These are phyloP conservation scores for Ustulina deusta DNA, from an alignment of 2,329 filamentous ascomycete species.

Conservation along the genomic window DNA sequence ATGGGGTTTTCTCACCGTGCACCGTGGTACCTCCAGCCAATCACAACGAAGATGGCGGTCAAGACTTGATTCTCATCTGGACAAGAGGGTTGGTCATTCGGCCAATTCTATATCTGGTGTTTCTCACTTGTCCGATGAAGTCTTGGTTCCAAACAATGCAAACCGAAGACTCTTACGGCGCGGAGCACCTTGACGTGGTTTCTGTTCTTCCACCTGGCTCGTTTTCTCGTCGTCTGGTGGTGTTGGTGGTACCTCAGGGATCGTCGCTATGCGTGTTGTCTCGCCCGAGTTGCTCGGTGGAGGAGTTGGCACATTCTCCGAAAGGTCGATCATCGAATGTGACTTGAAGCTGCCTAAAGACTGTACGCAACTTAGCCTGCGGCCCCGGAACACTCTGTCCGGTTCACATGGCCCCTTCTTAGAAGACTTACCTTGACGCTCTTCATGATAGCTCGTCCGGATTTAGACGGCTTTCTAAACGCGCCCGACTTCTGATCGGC, in stretches of 20 bases:
- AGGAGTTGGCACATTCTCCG: constrained; percentile 46
- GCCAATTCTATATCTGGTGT: constrained; percentile 1
- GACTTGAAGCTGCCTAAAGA: constrained; percentile 51
- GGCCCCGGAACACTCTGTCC: constrained; percentile 3
- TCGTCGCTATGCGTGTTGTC: constrained; percentile 47
- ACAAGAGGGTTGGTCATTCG: not conserved
- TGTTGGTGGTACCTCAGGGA: constrained; percentile 48
- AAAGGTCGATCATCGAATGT: constrained; percentile 44
- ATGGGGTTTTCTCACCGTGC: not conserved
- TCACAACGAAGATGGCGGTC: not conserved
- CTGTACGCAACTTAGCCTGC: constrained; percentile 44
- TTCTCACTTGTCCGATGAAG: constrained; percentile 29
- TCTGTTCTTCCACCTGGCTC: constrained; percentile 41
- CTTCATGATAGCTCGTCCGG: constrained; percentile 43
- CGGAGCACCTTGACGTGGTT: constrained; percentile 42
- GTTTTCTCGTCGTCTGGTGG: constrained; percentile 47
- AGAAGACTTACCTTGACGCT: constrained; percentile 45
- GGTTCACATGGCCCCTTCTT: constrained; percentile 2
- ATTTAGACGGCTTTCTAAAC: constrained; percentile 45
- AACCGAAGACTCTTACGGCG: constrained; percentile 50
- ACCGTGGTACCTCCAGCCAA: not conserved
- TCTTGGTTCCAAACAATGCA: constrained; percentile 46
- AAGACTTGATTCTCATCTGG: not conserved
- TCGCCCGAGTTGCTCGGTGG: constrained; percentile 48
- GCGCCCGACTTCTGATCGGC: constrained; percentile 42